A percentile compares a stretch with the other conserved stretches of the same genome.
These are phyloP conservation scores for Nitzschia sp. DNA, from an alignment of 108 stramenopile genomes.

Conservation along the genomic window DNA sequence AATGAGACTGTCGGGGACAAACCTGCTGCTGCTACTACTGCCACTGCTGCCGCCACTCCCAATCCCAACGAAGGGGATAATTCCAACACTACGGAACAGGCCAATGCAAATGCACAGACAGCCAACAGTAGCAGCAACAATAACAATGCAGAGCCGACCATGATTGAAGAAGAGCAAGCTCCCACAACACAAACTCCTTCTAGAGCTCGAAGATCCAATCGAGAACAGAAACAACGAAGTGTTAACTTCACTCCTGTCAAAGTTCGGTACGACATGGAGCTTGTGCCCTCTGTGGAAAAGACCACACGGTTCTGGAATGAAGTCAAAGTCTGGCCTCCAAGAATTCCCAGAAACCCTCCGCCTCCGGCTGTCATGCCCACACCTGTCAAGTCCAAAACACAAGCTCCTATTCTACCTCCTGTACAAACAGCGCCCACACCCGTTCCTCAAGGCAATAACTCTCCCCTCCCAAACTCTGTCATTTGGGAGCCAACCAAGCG, in stretches of 20 bases:
- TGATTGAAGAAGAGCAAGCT: too few relatives aligned
- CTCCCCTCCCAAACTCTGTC: slow-evolving; percentile 26
- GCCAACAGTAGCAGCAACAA: not conserved
- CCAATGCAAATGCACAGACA: too few relatives aligned
- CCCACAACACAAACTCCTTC: not conserved
- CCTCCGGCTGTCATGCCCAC: slow-evolving; percentile 1
- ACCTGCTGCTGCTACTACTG: too few relatives aligned
- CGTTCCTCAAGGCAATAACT: not conserved
- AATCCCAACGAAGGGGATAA: too few relatives aligned
- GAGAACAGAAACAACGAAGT: slow-evolving; percentile 14
- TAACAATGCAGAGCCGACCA: too few relatives aligned
- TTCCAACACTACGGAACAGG: too few relatives aligned
- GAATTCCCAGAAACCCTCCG: slow-evolving; percentile 4
- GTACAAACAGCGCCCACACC: slow-evolving; percentile 7
- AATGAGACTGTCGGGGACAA: too few relatives aligned
- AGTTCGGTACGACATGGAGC: slow-evolving; percentile 50
- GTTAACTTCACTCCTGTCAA: slow-evolving; percentile 9
- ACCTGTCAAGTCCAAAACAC: not conserved
- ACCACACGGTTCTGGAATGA: slow-evolving; percentile 6
- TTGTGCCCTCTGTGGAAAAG: slow-evolving; percentile 36
- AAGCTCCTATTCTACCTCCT: not conserved
- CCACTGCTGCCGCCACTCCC: too few relatives aligned
- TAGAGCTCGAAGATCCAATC: not conserved
- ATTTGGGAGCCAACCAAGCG: slow-evolving; percentile 54
- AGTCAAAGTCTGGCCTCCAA: slow-evolving; percentile 7